phyloP scores from a whole-genome alignment of 2,329 filamentous ascomycete species.

The Trichoderma pleuroti region DNA sequence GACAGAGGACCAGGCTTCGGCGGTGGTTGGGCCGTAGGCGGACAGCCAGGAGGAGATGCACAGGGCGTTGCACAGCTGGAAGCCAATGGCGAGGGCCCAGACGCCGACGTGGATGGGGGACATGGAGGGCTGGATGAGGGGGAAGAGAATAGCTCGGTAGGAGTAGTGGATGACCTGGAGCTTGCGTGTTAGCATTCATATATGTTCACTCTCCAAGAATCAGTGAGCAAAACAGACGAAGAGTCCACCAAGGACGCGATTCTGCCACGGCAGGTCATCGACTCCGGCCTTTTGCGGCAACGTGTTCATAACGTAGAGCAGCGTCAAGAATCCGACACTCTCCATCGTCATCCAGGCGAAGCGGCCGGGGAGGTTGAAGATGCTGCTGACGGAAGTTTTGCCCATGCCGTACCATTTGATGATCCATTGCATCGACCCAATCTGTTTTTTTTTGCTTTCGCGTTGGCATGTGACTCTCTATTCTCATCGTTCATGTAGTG shows the following conservation, averaged over 20 bases:
- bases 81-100: conserved; percentile 60
- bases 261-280: conserved; percentile 66
- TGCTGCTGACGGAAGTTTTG: conserved; percentile 75
- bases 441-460: conserved; percentile 42
- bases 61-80: conserved; percentile 78
- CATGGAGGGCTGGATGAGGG: conserved; percentile 85
- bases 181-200: conserved; percentile 12
- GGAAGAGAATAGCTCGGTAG: conserved; percentile 82
- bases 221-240: conserved; percentile 45
- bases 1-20: conserved; percentile 44
- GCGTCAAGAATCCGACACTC: conserved; percentile 67
- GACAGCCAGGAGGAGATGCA: conserved; percentile 77
- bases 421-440: conserved; percentile 71
- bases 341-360: conserved; percentile 90
- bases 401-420: conserved; percentile 84
- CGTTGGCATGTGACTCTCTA: neutral
- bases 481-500: neutral
- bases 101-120: conserved; percentile 76
- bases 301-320: conserved; percentile 74
- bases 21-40: conserved; percentile 69
- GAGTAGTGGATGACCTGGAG: conserved; percentile 74
- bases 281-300: conserved; percentile 59
- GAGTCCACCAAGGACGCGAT: conserved; percentile 69
- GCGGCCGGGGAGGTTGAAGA: conserved; percentile 83
- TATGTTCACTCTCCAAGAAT: neutral